These are phyloP conservation scores for Phanerochaete sordida DNA, from an alignment of 768 basidiomycete species.

Conservation along the genomic window DNA sequence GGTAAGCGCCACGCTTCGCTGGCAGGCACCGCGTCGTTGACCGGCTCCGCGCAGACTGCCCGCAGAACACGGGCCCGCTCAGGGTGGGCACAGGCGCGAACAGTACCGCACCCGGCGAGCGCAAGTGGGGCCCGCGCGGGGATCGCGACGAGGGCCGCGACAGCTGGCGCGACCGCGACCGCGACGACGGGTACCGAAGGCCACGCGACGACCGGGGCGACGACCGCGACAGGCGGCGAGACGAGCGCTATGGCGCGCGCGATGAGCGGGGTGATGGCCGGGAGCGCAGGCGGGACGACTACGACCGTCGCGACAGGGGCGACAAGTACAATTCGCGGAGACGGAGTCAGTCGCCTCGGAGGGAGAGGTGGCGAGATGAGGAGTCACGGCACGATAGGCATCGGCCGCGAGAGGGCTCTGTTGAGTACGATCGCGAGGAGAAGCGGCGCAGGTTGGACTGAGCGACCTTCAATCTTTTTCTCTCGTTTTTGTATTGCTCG, in stretches of 20 bases:
- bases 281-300: constrained; percentile 12
- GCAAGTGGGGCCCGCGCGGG: constrained; percentile 22
- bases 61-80: constrained; percentile 29
- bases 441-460: constrained; percentile 32
- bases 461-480: neutral
- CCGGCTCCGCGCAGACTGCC: constrained; percentile 27
- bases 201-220: constrained; percentile 21
- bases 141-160: neutral
- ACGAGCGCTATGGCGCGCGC: constrained; percentile 9
- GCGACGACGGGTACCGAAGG: constrained; percentile 16
- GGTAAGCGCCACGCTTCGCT: constrained; percentile 39
- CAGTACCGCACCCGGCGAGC: constrained; percentile 17
- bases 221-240: constrained; percentile 15
- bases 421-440: constrained; percentile 23
- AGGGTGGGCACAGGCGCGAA: constrained; percentile 31
- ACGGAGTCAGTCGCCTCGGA: constrained; percentile 8
- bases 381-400: constrained; percentile 17
- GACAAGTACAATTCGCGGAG: constrained; percentile 6
- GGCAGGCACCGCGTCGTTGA: neutral
- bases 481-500: neutral
- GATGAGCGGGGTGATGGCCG: neutral
- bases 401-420: constrained; percentile 28
- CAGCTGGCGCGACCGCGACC: constrained; percentile 10
- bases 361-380: constrained; percentile 21
- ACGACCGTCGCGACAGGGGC: constrained; percentile 12